Evolutionary conservation across 1,284 basidiomycete genomes (phyloP).

Genomic region (Sporisorium scitamineum): DNA sequence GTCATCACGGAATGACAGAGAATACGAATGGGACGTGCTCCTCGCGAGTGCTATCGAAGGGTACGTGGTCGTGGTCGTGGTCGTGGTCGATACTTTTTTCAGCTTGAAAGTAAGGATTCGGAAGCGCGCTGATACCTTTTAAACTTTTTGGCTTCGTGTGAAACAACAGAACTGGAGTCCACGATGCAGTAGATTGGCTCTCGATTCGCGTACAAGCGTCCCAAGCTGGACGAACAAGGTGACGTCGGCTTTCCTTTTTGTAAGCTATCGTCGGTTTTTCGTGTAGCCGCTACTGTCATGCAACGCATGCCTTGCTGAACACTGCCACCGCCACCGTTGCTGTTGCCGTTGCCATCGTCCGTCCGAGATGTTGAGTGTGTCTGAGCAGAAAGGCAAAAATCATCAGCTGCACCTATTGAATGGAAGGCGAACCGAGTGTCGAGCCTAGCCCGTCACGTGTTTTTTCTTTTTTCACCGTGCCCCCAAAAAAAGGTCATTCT

Average conservation of each 20-base stretch:
- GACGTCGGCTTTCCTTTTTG: background rate
- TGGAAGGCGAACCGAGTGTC: too few species aligned
- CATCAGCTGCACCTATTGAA: too few species aligned
- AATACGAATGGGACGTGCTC: constrained; percentile 48
- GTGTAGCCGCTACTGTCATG: too few species aligned
- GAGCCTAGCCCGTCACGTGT: constrained; percentile 20
- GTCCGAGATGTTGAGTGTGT: background rate
- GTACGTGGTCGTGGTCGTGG: constrained; percentile 15
- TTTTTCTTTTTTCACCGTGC: background rate
- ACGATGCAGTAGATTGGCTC: constrained; percentile 44
- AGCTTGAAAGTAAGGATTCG: background rate
- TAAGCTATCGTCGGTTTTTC: background rate
- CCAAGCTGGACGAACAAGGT: constrained; percentile 14
- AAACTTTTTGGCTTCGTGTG: background rate
- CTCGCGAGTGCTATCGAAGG: constrained; percentile 40
- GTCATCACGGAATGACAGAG: constrained; percentile 14
- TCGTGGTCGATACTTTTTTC: background rate
- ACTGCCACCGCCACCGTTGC: background rate
- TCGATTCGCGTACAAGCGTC: constrained; percentile 26
- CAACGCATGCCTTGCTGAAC: too few species aligned
- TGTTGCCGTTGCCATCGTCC: background rate
- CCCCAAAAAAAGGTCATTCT: background rate
- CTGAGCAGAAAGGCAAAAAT: background rate
- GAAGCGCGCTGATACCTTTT: background rate
- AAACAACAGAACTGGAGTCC: constrained; percentile 27